Percentiles rank a stretch among this genome's conserved stretches.
These are phyloP conservation scores for Sparassis latifolia DNA, from an alignment of 1,284 basidiomycete genomes.

Conservation along the genomic window DNA sequence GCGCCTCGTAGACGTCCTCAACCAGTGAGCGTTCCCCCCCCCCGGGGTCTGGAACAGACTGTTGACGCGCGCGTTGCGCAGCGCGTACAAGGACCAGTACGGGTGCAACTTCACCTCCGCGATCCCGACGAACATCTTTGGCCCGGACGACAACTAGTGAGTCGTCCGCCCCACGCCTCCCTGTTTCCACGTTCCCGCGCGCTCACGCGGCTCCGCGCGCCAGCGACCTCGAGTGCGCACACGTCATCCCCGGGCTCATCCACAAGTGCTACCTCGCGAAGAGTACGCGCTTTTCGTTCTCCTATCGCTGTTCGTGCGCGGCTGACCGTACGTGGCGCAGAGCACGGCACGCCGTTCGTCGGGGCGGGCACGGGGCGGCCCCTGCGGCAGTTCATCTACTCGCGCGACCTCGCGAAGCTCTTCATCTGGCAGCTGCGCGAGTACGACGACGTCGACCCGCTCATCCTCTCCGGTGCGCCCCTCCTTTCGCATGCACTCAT, in stretches of 20 bases:
- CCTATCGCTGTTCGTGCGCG: neutral
- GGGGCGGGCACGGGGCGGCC: conserved; percentile 85
- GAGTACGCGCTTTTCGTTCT: conserved; percentile 40
- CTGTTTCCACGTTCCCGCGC: neutral
- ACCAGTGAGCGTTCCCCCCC: conserved; percentile 53
- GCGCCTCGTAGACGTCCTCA: conserved; percentile 88
- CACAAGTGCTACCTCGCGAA: conserved; percentile 88
- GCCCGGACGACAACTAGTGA: conserved; percentile 77
- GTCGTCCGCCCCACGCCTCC: conserved; percentile 10
- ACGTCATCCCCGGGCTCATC: conserved; percentile 86
- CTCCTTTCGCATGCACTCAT: neutral
- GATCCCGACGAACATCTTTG: conserved; percentile 90
- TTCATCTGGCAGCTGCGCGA: conserved; percentile 90
- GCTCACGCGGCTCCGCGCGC: conserved; percentile 8
- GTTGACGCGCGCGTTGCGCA: conserved; percentile 20
- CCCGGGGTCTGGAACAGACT: neutral
- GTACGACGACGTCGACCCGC: conserved; percentile 83
- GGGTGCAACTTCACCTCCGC: conserved; percentile 88
- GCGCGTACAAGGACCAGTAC: conserved; percentile 87
- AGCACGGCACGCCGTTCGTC: conserved; percentile 75
- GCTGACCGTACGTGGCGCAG: conserved; percentile 31
- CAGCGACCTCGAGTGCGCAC: conserved; percentile 73
- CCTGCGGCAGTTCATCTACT: conserved; percentile 90
- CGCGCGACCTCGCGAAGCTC: conserved; percentile 85
- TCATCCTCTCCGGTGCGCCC: conserved; percentile 73